A percentile compares a stretch with the other conserved stretches of the same genome.
Conservation (phyloP, 257 asterid species). For the Asclepias syriaca region DNA sequence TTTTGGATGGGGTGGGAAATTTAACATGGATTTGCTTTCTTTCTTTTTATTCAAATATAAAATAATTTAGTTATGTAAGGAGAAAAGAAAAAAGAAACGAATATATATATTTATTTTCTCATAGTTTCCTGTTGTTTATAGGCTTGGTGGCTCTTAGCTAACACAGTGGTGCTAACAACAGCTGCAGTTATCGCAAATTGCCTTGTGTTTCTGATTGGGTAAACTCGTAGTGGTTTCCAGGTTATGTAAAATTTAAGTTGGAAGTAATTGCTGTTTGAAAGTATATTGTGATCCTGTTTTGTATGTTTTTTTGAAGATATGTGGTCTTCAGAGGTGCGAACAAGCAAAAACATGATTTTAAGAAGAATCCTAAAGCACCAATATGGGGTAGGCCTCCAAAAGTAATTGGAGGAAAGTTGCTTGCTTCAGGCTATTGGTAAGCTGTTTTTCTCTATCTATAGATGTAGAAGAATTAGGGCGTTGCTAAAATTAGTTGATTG, state of each 20-base stretch:
- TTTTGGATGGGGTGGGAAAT: background rate
- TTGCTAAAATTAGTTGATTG: background rate
- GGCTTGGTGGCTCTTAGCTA: constrained; percentile 96
- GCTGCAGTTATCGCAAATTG: constrained; percentile 77
- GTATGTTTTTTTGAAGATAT: constrained; percentile 54
- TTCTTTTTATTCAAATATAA: too few relatives aligned
- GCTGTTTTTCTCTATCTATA: constrained; percentile 10
- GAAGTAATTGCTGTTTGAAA: background rate
- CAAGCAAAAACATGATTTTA: constrained; percentile 87
- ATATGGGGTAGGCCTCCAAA: constrained; percentile 95
- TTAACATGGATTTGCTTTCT: too few relatives aligned
- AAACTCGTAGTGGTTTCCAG: constrained; percentile 8
- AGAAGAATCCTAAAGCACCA: constrained; percentile 75
- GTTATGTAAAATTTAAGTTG: background rate
- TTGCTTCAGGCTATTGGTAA: constrained; percentile 97
- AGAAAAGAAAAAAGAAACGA: background rate
- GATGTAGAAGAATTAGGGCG: background rate
- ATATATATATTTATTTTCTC: constrained; percentile 4
- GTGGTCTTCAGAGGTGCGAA: constrained; percentile 93
- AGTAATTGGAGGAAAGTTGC: constrained; percentile 91
- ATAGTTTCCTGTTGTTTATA: constrained; percentile 19
- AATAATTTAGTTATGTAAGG: too few relatives aligned
- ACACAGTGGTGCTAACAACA: constrained; percentile 69
- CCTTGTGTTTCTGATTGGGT: constrained; percentile 74
- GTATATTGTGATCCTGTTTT: constrained; percentile 18